phyloP scores from a whole-genome alignment of 176 grass and related monocot genomes.

The Melocanna baccifera region DNA sequence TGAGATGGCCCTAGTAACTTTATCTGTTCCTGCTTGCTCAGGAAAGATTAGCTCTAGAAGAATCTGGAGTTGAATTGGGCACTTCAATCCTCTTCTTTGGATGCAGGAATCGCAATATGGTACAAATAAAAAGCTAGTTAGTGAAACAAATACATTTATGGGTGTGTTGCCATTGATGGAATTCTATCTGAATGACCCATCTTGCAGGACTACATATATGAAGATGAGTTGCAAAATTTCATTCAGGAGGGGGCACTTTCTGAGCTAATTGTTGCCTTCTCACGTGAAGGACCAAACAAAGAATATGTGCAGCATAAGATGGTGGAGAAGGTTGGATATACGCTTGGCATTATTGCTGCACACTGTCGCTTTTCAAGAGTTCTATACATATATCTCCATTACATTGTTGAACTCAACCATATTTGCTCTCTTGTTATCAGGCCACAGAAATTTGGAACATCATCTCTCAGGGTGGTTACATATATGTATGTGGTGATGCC shows the following conservation, averaged over 20 bases:
- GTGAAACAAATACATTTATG: background rate
- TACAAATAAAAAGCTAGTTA: slow-evolving; percentile 21
- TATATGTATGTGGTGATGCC: slow-evolving; percentile 95
- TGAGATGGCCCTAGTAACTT: slow-evolving; percentile 5
- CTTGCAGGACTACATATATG: slow-evolving; percentile 87
- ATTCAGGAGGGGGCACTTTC: slow-evolving; percentile 59
- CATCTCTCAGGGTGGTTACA: slow-evolving; percentile 68
- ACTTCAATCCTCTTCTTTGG: slow-evolving; percentile 77
- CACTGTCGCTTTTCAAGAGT: background rate
- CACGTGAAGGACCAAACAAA: slow-evolving; percentile 70
- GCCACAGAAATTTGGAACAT: slow-evolving; percentile 71
- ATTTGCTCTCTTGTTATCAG: slow-evolving; percentile 40
- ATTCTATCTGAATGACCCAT: slow-evolving; percentile 10
- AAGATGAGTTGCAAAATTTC: slow-evolving; percentile 85
- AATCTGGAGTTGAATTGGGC: slow-evolving; percentile 70
- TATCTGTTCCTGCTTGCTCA: slow-evolving; percentile 26
- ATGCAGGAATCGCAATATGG: slow-evolving; percentile 91
- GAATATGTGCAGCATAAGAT: slow-evolving; percentile 99
- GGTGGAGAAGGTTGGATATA: slow-evolving; percentile 60
- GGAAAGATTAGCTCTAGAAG: slow-evolving; percentile 85
- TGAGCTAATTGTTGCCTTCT: slow-evolving; percentile 83
- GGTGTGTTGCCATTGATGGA: slow-evolving; percentile 1
- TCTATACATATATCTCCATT: background rate
- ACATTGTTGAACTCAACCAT: slow-evolving; percentile 3
- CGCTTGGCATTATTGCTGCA: background rate